phyloP scores from a whole-genome alignment of 2,329 filamentous ascomycete species.

The Hysterium pulicare region DNA sequence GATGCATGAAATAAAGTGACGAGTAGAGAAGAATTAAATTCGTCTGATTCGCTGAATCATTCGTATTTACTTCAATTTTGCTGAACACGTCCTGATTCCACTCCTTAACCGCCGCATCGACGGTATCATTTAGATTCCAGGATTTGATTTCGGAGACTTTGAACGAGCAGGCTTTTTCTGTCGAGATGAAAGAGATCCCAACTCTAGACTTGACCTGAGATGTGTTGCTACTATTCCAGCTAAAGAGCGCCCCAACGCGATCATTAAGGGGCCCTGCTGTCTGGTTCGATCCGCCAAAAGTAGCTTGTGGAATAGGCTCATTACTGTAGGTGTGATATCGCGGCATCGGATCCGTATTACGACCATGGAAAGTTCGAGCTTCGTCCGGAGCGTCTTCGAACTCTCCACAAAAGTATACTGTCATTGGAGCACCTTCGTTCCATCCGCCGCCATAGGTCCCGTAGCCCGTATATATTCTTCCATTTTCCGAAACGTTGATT shows the following conservation, averaged over 20 bases:
- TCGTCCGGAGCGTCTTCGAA: constrained; percentile 16
- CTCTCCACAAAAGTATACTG: constrained; percentile 26
- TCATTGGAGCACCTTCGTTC: constrained; percentile 29
- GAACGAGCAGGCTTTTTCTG: constrained; percentile 46
- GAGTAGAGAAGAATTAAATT: constrained; percentile 31
- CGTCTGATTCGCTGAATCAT: constrained; percentile 10
- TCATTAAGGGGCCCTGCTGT: constrained; percentile 17
- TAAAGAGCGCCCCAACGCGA: constrained; percentile 49
- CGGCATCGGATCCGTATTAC: constrained; percentile 20
- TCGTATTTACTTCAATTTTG: too few species aligned
- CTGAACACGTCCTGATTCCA: constrained; percentile 51
- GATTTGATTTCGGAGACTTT: constrained; percentile 40
- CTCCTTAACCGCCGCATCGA: constrained; percentile 29
- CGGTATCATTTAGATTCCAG: constrained; percentile 34
- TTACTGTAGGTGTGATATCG: too few species aligned
- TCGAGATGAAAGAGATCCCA: constrained; percentile 40
- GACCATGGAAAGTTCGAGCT: constrained; percentile 12
- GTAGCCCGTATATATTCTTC: constrained; percentile 21
- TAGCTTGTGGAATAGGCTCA: too few species aligned
- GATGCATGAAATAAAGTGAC: constrained; percentile 28
- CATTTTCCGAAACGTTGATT: constrained; percentile 18
- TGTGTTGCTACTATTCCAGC: constrained; percentile 35
- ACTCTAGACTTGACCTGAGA: too few species aligned
- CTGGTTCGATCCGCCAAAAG: constrained; percentile 11
- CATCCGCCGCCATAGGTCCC: constrained; percentile 26